These are phyloP conservation scores for Ensete ventricosum DNA, from an alignment of 176 grass and related monocot species.

Conservation along the genomic window DNA sequence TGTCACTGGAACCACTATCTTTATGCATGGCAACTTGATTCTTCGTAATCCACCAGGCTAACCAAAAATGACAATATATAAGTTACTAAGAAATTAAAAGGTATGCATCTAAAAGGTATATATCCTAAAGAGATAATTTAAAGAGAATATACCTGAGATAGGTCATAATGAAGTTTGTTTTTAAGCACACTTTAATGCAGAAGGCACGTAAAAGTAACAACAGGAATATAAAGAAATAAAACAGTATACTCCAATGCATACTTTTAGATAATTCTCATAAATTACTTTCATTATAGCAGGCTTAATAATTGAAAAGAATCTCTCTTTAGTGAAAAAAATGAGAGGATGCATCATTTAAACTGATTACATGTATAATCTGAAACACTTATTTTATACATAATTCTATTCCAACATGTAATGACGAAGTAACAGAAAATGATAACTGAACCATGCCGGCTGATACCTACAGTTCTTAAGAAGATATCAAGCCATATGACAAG, in stretches of 20 bases:
- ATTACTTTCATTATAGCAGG: not conserved
- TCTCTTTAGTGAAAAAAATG: not conserved
- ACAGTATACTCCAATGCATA: not conserved
- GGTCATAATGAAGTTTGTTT: too few relatives aligned
- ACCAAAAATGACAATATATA: not conserved
- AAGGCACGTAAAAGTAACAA: not conserved
- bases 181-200: not conserved
- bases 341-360: not conserved
- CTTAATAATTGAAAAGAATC: not conserved
- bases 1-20: slow-evolving; percentile 30
- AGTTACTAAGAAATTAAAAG: not conserved
- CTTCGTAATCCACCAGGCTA: not conserved
- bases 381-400: too few relatives aligned
- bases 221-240: not conserved
- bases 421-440: too few relatives aligned
- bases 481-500: too few relatives aligned
- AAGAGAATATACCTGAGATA: not conserved
- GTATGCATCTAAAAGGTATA: not conserved
- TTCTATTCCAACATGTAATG: too few relatives aligned
- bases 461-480: too few relatives aligned
- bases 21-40: slow-evolving; percentile 27
- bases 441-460: too few relatives aligned
- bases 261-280: not conserved
- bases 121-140: not conserved
- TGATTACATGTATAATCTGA: too few relatives aligned